Evolutionary conservation across 495 filamentous ascomycete species (phyloP).

Genomic region (Penicillium arizonense): DNA sequence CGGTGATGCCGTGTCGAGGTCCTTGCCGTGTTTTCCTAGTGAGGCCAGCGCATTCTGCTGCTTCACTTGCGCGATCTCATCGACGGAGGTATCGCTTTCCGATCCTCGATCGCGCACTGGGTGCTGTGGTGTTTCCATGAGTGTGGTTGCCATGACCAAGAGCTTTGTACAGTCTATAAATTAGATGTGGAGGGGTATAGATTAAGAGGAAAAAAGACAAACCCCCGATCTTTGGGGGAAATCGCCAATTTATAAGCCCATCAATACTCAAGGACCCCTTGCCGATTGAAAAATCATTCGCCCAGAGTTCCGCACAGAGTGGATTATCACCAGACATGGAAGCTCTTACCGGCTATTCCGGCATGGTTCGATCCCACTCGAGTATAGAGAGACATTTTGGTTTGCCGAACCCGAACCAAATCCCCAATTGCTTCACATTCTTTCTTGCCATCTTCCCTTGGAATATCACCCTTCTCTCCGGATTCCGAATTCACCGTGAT

Average conservation of each 20-base stretch:
- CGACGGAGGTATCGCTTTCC: conserved; percentile 39
- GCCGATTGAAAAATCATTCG: conserved; percentile 12
- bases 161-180: conserved; percentile 6
- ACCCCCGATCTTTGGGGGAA: not conserved
- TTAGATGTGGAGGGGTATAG: not conserved
- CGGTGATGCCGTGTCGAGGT: conserved; percentile 48
- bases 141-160: conserved; percentile 19
- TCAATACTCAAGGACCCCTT: not conserved
- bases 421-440: conserved; percentile 2
- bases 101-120: conserved; percentile 35
- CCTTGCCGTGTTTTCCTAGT: conserved; percentile 22
- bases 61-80: conserved; percentile 33
- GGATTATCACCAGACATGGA: conserved; percentile 30
- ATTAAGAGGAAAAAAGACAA: not conserved
- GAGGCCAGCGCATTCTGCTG: conserved; percentile 32
- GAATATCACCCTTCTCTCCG: not conserved
- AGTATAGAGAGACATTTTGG: not conserved
- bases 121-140: conserved; percentile 18
- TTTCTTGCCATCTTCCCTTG: not conserved
- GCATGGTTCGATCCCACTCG: conserved; percentile 17
- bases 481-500: not conserved
- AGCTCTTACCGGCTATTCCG: conserved; percentile 25
- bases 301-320: conserved; percentile 14
- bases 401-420: conserved; percentile 11
- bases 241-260: conserved; percentile 29